Evolutionary conservation across 371 early-diverging fungal genomes (phyloP).

Genomic region (Mortierella sp.): DNA sequence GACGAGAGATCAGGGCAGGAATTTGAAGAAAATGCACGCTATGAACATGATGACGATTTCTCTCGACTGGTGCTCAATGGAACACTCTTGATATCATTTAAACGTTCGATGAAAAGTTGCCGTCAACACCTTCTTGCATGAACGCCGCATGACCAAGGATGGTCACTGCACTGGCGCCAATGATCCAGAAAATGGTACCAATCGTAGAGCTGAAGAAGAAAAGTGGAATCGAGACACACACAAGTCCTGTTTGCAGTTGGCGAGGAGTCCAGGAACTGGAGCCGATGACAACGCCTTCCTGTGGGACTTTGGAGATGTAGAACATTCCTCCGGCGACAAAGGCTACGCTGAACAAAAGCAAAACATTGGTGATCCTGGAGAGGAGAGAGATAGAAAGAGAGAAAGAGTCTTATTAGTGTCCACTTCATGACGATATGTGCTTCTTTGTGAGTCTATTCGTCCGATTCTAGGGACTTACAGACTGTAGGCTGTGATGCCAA

Average conservation of each 20-base stretch:
- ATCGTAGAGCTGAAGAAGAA: conserved; percentile 73
- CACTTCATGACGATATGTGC: not conserved
- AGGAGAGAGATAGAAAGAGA: not conserved
- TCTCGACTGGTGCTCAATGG: too few relatives aligned
- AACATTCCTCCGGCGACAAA: conserved; percentile 66
- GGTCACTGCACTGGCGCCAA: conserved; percentile 70
- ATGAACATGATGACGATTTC: not conserved
- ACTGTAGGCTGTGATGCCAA: conserved; percentile 67
- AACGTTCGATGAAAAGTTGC: conserved; percentile 56
- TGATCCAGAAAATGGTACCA: conserved; percentile 75
- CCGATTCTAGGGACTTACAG: conserved; percentile 57
- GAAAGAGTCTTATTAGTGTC: not conserved
- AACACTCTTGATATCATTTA: conserved; percentile 1
- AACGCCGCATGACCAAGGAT: conserved; percentile 74
- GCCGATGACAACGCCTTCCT: conserved; percentile 61
- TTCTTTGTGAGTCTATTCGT: not conserved
- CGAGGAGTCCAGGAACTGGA: conserved; percentile 59
- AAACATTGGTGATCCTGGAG: conserved; percentile 65
- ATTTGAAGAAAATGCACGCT: not conserved
- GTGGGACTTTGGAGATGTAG: conserved; percentile 64
- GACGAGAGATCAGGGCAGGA: not conserved
- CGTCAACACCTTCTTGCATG: conserved; percentile 66
- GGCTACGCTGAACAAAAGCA: conserved; percentile 65
- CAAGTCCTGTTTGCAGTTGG: conserved; percentile 65
- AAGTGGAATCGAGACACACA: conserved; percentile 61